These are phyloP conservation scores for Fusarium ramigenum DNA, from an alignment of 2,329 filamentous ascomycete genomes.

Conservation along the genomic window DNA sequence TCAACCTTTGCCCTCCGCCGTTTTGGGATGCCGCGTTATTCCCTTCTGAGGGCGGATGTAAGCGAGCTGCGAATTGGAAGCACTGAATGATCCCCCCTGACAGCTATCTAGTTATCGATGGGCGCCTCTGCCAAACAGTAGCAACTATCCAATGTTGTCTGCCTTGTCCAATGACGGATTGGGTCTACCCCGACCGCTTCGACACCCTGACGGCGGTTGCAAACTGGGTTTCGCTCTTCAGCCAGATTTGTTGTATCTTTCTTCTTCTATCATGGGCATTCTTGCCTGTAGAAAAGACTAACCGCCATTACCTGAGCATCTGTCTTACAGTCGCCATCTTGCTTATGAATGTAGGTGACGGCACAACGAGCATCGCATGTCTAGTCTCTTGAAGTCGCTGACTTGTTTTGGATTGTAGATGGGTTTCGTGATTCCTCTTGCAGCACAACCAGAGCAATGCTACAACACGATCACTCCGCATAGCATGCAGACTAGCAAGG, in stretches of 20 bases:
- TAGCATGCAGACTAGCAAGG: slow-evolving; percentile 82
- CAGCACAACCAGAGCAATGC: slow-evolving; percentile 81
- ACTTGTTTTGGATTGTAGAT: slow-evolving; percentile 61
- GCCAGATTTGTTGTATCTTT: slow-evolving; percentile 77
- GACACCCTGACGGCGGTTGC: slow-evolving; percentile 68
- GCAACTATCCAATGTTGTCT: slow-evolving; percentile 76
- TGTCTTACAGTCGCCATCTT: slow-evolving; percentile 80
- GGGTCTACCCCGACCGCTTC: slow-evolving; percentile 72
- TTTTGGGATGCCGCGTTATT: slow-evolving; percentile 74
- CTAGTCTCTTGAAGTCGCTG: slow-evolving; percentile 13
- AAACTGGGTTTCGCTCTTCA: slow-evolving; percentile 84
- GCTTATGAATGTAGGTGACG: slow-evolving; percentile 77
- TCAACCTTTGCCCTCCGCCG: slow-evolving; percentile 68
- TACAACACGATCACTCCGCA: slow-evolving; percentile 91
- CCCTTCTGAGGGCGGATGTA: slow-evolving; percentile 72
- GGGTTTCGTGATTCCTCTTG: slow-evolving; percentile 90
- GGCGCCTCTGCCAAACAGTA: slow-evolving; percentile 62
- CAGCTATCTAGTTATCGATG: slow-evolving; percentile 60
- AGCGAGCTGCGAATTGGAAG: slow-evolving; percentile 23
- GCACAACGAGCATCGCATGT: neutral
- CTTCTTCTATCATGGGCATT: slow-evolving; percentile 81
- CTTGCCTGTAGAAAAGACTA: slow-evolving; percentile 87
- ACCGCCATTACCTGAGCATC: slow-evolving; percentile 92
- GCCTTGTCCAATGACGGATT: slow-evolving; percentile 88
- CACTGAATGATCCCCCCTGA: slow-evolving; percentile 5